Conservation (phyloP, 495 filamentous ascomycete genomes). For the Hypomontagnella submonticulosa region DNA sequence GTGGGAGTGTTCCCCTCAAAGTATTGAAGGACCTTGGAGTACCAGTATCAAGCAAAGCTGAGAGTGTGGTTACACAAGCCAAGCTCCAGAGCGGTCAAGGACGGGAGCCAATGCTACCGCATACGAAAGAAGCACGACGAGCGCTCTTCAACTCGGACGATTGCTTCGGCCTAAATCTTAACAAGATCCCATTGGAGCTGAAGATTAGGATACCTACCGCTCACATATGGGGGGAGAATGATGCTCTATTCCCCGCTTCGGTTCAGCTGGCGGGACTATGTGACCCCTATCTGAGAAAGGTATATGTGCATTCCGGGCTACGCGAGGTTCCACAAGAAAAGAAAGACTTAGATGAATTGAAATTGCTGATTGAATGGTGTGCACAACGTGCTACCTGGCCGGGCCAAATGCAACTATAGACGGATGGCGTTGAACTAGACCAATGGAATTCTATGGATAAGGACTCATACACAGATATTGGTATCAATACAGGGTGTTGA, state of each 20-base stretch:
- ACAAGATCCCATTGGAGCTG: slow-evolving; percentile 51
- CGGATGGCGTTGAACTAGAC: too few species aligned
- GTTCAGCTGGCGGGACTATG: slow-evolving; percentile 68
- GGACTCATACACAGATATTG: too few species aligned
- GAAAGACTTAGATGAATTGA: slow-evolving; percentile 46
- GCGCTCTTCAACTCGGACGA: slow-evolving; percentile 50
- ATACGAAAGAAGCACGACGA: slow-evolving; percentile 33
- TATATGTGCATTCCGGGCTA: slow-evolving; percentile 65
- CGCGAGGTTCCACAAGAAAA: slow-evolving; percentile 64
- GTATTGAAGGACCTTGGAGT: slow-evolving; percentile 65
- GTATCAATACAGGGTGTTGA: too few species aligned
- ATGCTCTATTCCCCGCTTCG: slow-evolving; percentile 65
- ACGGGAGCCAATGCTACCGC: slow-evolving; percentile 47
- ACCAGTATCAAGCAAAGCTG: slow-evolving; percentile 55
- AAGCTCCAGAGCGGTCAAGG: slow-evolving; percentile 40
- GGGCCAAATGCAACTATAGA: slow-evolving; percentile 21
- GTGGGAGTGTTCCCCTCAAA: slow-evolving; percentile 62
- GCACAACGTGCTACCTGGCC: slow-evolving; percentile 44
- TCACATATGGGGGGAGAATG: slow-evolving; percentile 69
- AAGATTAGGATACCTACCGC: slow-evolving; percentile 69
- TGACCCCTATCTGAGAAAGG: slow-evolving; percentile 56
- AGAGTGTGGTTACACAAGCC: slow-evolving; percentile 51
- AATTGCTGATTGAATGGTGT: slow-evolving; percentile 54
- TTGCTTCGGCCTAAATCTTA: slow-evolving; percentile 65
- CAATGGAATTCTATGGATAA: neutral